These are phyloP conservation scores for Maudiozyma serrabonitensis DNA, from an alignment of 805 yeast genomes.

Conservation along the genomic window DNA sequence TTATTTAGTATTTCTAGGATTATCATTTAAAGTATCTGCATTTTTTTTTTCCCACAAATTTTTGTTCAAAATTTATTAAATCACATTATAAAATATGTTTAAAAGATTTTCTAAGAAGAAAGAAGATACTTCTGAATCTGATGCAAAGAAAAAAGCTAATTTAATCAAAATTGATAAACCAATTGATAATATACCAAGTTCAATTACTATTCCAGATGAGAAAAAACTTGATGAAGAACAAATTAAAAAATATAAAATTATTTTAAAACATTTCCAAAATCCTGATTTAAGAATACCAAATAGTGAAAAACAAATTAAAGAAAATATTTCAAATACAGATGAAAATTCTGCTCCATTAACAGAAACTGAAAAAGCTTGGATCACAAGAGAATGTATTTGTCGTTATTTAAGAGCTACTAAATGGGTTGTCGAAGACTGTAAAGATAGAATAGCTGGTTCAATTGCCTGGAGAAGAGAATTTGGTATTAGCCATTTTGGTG, in stretches of 20 bases:
- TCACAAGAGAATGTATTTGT: slow-evolving; percentile 81
- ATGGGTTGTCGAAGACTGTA: slow-evolving; percentile 69
- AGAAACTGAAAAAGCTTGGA: slow-evolving; percentile 75
- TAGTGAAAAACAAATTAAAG: slow-evolving; percentile 34
- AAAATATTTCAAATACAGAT: slow-evolving; percentile 23
- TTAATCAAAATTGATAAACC: slow-evolving; percentile 36
- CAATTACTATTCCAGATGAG: slow-evolving; percentile 42
- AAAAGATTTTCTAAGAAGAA: slow-evolving; percentile 14
- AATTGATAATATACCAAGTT: slow-evolving; percentile 44
- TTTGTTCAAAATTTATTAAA: no score
- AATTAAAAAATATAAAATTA: slow-evolving; percentile 47
- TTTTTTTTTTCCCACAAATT: no score
- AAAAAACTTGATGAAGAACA: slow-evolving; percentile 44
- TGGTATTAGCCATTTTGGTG: slow-evolving; percentile 48
- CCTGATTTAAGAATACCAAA: slow-evolving; percentile 43
- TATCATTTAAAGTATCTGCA: no score
- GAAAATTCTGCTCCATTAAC: slow-evolving; percentile 26
- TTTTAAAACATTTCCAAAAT: slow-evolving; percentile 51
- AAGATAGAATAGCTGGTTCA: slow-evolving; percentile 64
- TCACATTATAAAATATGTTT: slow-evolving; percentile 9
- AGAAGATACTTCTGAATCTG: slow-evolving; percentile 9
- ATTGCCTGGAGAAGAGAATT: slow-evolving; percentile 91
- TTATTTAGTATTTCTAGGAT: no score
- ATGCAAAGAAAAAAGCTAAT: slow-evolving; percentile 17
- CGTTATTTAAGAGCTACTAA: slow-evolving; percentile 90